Evolutionary conservation across 2,329 filamentous ascomycete genomes (phyloP).

Genomic region (Phoma sp.): DNA sequence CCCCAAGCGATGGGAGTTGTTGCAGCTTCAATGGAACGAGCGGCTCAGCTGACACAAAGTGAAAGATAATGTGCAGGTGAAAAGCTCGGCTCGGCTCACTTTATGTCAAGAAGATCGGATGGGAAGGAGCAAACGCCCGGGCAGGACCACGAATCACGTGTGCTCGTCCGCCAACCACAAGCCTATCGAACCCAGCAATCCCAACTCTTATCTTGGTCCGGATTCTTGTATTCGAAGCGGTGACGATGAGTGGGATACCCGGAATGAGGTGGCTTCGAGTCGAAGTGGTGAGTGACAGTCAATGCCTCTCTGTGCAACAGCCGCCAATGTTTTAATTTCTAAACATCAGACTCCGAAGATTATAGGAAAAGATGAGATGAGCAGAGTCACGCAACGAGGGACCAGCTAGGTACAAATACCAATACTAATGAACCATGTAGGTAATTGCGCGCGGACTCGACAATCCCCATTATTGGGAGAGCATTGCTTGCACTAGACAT

Average conservation of each 20-base stretch:
- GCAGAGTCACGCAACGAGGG: slow-evolving; percentile 31
- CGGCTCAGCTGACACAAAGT: slow-evolving; percentile 1
- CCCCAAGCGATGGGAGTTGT: slow-evolving; percentile 6
- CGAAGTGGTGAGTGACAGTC: slow-evolving; percentile 2
- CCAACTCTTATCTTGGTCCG: slow-evolving; percentile 11
- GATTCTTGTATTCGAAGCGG: not conserved
- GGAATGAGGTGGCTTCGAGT: not conserved
- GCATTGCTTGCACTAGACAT: slow-evolving; percentile 29
- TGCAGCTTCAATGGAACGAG: slow-evolving; percentile 9
- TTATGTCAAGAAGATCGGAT: slow-evolving; percentile 15
- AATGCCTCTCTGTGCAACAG: slow-evolving; percentile 8
- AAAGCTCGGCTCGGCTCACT: slow-evolving; percentile 7
- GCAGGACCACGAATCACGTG: not conserved
- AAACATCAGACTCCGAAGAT: slow-evolving; percentile 16
- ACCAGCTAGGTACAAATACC: slow-evolving; percentile 35
- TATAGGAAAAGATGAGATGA: slow-evolving; percentile 19
- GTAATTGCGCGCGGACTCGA: slow-evolving; percentile 21
- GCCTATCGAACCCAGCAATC: not conserved
- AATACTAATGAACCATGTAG: slow-evolving; percentile 11
- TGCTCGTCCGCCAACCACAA: not conserved
- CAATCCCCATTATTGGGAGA: slow-evolving; percentile 30
- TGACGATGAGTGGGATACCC: slow-evolving; percentile 4
- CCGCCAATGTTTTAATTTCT: slow-evolving; percentile 15
- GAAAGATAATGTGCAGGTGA: not conserved
- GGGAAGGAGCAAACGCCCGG: slow-evolving; percentile 20